Conservation (phyloP, 2,329 filamentous ascomycete genomes). For the Curvularia hawaiiensis region DNA sequence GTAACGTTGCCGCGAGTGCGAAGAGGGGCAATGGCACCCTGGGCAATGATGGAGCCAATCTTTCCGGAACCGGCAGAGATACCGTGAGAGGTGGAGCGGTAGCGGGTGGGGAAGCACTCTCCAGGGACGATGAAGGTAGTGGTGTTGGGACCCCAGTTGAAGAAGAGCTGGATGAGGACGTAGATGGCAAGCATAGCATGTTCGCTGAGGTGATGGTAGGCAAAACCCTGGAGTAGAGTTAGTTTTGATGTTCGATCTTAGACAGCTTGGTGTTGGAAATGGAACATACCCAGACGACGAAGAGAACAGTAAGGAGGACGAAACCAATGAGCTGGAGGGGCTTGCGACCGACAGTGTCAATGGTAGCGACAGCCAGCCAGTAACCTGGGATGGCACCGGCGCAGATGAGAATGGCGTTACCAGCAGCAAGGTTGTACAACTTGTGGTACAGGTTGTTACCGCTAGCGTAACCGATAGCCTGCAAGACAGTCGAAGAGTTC, state of each 20-base stretch:
- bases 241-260: neutral
- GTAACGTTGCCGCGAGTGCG: slow-evolving; percentile 57
- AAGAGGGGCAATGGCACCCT: slow-evolving; percentile 54
- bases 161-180: slow-evolving; percentile 57
- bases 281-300: slow-evolving; percentile 37
- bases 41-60: slow-evolving; percentile 56
- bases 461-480: slow-evolving; percentile 70
- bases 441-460: slow-evolving; percentile 69
- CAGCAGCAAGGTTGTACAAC: slow-evolving; percentile 75
- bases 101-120: slow-evolving; percentile 57
- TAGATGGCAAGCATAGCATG: slow-evolving; percentile 54
- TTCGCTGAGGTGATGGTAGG: slow-evolving; percentile 42
- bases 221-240: slow-evolving; percentile 28
- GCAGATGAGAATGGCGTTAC: slow-evolving; percentile 78
- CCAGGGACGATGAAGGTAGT: slow-evolving; percentile 59
- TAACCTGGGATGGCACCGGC: slow-evolving; percentile 82
- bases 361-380: slow-evolving; percentile 62
- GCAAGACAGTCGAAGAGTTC: slow-evolving; percentile 75
- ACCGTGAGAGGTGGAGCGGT: slow-evolving; percentile 56
- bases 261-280: neutral
- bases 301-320: slow-evolving; percentile 41
- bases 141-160: slow-evolving; percentile 57
- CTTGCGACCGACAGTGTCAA: slow-evolving; percentile 70
- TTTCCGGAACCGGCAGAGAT: slow-evolving; percentile 57
- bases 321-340: slow-evolving; percentile 44